Percentiles rank a stretch among this genome's conserved stretches.
Conservation (phyloP, 129 eudicot genomes). For the Mikania micrantha region DNA sequence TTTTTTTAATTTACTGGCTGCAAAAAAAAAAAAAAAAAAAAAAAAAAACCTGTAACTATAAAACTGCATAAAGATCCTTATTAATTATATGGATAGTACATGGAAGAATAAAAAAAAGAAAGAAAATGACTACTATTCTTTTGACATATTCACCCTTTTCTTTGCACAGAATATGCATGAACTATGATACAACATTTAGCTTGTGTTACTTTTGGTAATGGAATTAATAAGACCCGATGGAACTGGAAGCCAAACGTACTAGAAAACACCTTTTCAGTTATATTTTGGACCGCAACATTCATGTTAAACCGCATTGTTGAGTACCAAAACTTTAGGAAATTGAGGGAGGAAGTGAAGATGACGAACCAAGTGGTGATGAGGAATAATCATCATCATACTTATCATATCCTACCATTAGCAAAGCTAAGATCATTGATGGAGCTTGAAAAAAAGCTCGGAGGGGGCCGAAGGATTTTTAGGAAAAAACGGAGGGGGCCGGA, state of each 20-base stretch:
- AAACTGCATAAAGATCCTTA: too few species aligned
- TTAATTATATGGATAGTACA: too few species aligned
- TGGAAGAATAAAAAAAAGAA: not conserved
- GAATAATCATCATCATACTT: too few species aligned
- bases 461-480: too few species aligned
- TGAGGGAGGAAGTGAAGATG: slow-evolving; percentile 28
- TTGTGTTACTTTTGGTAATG: not conserved
- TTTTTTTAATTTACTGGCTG: too few species aligned
- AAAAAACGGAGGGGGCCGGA: too few species aligned
- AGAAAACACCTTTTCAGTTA: slow-evolving; percentile 80
- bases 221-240: slow-evolving; percentile 55
- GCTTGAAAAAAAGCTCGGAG: too few species aligned
- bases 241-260: slow-evolving; percentile 94
- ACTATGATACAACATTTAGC: not conserved
- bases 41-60: too few species aligned
- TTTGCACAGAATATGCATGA: not conserved
- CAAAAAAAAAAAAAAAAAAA: too few species aligned
- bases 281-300: slow-evolving; percentile 74
- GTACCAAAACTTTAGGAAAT: slow-evolving; percentile 29
- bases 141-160: not conserved
- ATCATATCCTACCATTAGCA: too few species aligned
- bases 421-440: too few species aligned
- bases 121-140: not conserved
- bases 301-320: too few species aligned
- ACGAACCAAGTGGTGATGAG: slow-evolving; percentile 27